Percentiles rank a stretch among this genome's conserved stretches.
phyloP scores from a whole-genome alignment of 495 filamentous ascomycete species.

The Aspergillus wentii region DNA sequence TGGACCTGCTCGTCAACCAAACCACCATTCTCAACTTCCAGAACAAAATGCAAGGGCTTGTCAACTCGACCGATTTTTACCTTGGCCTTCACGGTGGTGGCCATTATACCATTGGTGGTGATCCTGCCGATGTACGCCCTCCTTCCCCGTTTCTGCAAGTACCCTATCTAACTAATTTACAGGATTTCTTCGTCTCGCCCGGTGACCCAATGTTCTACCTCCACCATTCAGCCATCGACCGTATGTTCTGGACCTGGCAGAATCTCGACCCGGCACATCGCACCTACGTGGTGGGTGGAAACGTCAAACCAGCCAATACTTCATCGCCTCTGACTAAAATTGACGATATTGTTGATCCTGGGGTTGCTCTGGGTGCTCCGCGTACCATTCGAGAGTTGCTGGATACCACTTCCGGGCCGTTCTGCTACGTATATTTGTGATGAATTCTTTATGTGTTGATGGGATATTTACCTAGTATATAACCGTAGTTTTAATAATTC shows the following conservation, averaged over 20 bases:
- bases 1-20: constrained; percentile 3
- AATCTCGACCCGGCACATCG: constrained; percentile 15
- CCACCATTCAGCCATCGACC: constrained; percentile 46
- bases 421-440: constrained; percentile 43
- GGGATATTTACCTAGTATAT: too few relatives aligned
- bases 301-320: constrained; percentile 24
- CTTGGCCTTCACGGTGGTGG: constrained; percentile 53
- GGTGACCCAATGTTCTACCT: constrained; percentile 48
- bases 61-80: constrained; percentile 9
- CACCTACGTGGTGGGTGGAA: constrained; percentile 12
- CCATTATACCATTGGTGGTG: constrained; percentile 53
- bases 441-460: too few relatives aligned
- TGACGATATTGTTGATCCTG: constrained; percentile 27
- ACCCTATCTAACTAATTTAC: constrained; percentile 11
- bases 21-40: constrained; percentile 3
- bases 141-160: background rate
- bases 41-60: constrained; percentile 3
- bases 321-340: too few relatives aligned
- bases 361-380: constrained; percentile 16
- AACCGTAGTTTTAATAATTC: too few relatives aligned
- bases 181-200: constrained; percentile 13
- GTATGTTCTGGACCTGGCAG: constrained; percentile 53
- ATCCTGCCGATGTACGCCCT: constrained; percentile 19
- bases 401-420: constrained; percentile 36
- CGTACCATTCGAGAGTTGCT: constrained; percentile 29